Conservation (phyloP, 164 flowering plant species). For the Liquidambar formosana region DNA sequence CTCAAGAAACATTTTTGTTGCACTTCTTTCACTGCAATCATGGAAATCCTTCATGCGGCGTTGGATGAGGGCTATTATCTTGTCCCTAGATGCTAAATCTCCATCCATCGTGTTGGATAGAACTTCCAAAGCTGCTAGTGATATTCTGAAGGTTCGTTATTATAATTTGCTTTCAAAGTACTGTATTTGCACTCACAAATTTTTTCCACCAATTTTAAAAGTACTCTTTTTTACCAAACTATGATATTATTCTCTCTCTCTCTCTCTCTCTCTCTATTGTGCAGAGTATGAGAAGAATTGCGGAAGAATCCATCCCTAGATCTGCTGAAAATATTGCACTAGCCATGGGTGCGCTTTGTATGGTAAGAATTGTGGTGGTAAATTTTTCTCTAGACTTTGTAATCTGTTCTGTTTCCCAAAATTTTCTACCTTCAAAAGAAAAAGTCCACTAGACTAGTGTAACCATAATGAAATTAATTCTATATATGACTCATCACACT, state of each 20-base stretch:
- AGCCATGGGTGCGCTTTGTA: conserved; percentile 81
- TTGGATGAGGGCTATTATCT: conserved; percentile 62
- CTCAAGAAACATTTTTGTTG: conserved; percentile 78
- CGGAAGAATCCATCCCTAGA: conserved; percentile 84
- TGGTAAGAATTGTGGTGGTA: conserved; percentile 43
- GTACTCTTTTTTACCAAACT: background rate
- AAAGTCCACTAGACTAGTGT: background rate
- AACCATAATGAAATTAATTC: background rate
- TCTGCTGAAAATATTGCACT: conserved; percentile 82
- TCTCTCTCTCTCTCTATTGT: conserved; percentile 16
- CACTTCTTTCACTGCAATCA: conserved; percentile 80
- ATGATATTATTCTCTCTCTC: background rate
- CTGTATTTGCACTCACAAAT: background rate
- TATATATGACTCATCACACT: background rate
- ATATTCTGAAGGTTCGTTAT: conserved; percentile 69
- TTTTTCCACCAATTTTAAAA: background rate
- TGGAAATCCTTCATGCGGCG: conserved; percentile 85
- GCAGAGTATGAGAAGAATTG: conserved; percentile 55
- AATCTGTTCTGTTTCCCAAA: background rate
- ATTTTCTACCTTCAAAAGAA: background rate
- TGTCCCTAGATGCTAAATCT: conserved; percentile 39
- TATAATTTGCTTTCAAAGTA: background rate
- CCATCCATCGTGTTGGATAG: conserved; percentile 37
- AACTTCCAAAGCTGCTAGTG: conserved; percentile 66
- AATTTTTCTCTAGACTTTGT: background rate